Percentiles rank a stretch among this genome's conserved stretches.
Conservation (phyloP, 805 yeast genomes). For the Hagleromyces aurorensis region DNA sequence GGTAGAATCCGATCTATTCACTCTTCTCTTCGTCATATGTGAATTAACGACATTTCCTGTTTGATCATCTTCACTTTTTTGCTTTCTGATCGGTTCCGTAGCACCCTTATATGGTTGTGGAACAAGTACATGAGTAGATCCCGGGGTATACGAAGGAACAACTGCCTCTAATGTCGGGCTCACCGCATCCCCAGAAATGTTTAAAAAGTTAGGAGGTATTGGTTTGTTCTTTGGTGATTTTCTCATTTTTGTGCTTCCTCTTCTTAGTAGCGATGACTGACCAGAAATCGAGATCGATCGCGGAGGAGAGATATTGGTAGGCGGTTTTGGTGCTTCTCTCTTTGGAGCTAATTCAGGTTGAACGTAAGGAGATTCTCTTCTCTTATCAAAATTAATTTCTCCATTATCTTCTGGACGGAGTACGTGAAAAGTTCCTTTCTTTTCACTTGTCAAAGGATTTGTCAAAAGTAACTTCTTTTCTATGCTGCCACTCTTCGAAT, state of each 20-base stretch:
- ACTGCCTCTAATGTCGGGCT: constrained; percentile 16
- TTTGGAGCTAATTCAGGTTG: constrained; percentile 54
- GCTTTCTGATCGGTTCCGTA: constrained; percentile 7
- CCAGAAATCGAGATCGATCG: constrained; percentile 12
- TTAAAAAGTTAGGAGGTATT: constrained; percentile 13
- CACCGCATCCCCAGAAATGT: constrained; percentile 6
- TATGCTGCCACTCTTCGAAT: constrained; percentile 2
- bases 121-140: constrained; percentile 35
- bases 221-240: constrained; percentile 12
- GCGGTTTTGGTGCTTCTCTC: constrained; percentile 68
- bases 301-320: constrained; percentile 29
- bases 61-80: constrained; percentile 8
- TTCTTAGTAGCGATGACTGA: constrained; percentile 11
- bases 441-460: constrained; percentile 12
- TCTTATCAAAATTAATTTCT: constrained; percentile 76
- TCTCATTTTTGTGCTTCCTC: constrained; percentile 10
- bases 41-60: constrained; percentile 9
- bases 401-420: constrained; percentile 53
- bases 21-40: constrained; percentile 11
- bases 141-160: constrained; percentile 36
- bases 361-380: constrained; percentile 67
- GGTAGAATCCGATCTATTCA: constrained; percentile 18
- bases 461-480: constrained; percentile 5
- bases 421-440: constrained; percentile 50
- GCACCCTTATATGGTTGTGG: constrained; percentile 38